Base-by-base conservation (phyloP, 1,284 basidiomycete genomes). In the Marasmius sp. region DNA sequence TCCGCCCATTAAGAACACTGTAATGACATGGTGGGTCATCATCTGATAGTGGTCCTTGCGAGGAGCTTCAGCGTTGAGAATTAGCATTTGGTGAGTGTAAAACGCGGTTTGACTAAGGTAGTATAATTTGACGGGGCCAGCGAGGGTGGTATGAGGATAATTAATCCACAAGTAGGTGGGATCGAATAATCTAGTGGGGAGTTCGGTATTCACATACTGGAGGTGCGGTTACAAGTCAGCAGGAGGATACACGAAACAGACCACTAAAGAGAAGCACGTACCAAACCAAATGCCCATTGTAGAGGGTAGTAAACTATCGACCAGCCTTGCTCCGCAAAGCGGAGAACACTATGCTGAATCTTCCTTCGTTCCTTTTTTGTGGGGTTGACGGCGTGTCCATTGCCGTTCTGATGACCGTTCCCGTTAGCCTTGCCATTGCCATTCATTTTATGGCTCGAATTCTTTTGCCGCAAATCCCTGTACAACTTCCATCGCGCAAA, bases 291-390 rank as follows among this genome's bases (percentile, higher is more conserved):
- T 22, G 75, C 74, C 84, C 89, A 96, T 66, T 89, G 91, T 7
- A 85, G 67, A 41, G 84, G 77, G 73, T 93, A 96, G 77, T 97
- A 98, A 51, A 92, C 75, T 56, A 91, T 81, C 49, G 87, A 87
- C 93, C 95, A 99, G 57, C 93, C 92, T 77, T 99, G 97, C 76
- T 98, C 97, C 4, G 94, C 93, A 71, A 98, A 98, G 64, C 97
- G 83, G 53, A 92, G 74, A 49, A 94, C 87, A 65, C 86, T 89
- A 71, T 91, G 85, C 59, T 89, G 84, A 64, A 92, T 77, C 65
- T 78, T 81, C 50, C 79, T 82, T 10, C 81, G 75, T 68, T 90
- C 83, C 64, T 77, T 79, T 65, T 74, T 69, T 12, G 75, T 72
- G 22, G 72, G 67, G 33, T 63, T 61, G 11, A 20, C 9, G 22